These are phyloP conservation scores for Trametes gibbosa DNA, from an alignment of 768 basidiomycete genomes.

Conservation along the genomic window DNA sequence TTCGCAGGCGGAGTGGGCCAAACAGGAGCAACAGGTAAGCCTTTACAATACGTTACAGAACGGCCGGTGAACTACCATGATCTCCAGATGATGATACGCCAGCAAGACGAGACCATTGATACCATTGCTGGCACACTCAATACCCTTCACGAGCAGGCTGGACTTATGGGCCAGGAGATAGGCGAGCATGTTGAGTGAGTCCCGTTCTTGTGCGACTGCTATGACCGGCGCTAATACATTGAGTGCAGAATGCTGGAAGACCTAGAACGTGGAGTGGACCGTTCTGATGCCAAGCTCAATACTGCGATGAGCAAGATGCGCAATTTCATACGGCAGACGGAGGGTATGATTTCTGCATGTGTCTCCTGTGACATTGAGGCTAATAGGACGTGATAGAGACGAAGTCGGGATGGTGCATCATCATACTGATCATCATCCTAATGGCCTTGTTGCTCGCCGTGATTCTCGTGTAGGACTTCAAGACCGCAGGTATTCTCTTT, in stretches of 20 bases:
- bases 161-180: slow-evolving; percentile 92
- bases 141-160: slow-evolving; percentile 87
- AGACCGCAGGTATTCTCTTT: not conserved
- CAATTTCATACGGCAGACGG: slow-evolving; percentile 83
- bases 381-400: slow-evolving; percentile 51
- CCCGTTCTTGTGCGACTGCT: slow-evolving; percentile 13
- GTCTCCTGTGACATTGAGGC: not conserved
- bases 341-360: slow-evolving; percentile 44
- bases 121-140: slow-evolving; percentile 83
- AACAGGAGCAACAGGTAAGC: slow-evolving; percentile 81
- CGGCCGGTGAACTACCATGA: not conserved
- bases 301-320: slow-evolving; percentile 71
- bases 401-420: slow-evolving; percentile 88
- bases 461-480: slow-evolving; percentile 57
- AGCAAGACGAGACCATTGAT: slow-evolving; percentile 89
- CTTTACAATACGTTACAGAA: not conserved
- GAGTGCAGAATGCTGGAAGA: slow-evolving; percentile 73
- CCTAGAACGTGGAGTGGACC: slow-evolving; percentile 78
- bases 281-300: slow-evolving; percentile 60
- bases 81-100: slow-evolving; percentile 72
- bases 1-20: slow-evolving; percentile 77
- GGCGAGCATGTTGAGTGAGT: slow-evolving; percentile 85
- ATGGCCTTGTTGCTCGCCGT: slow-evolving; percentile 74
- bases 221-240: not conserved
- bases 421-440: slow-evolving; percentile 78